Conservation (phyloP, 106 monocot genomes). For the Vanilla planifolia region DNA sequence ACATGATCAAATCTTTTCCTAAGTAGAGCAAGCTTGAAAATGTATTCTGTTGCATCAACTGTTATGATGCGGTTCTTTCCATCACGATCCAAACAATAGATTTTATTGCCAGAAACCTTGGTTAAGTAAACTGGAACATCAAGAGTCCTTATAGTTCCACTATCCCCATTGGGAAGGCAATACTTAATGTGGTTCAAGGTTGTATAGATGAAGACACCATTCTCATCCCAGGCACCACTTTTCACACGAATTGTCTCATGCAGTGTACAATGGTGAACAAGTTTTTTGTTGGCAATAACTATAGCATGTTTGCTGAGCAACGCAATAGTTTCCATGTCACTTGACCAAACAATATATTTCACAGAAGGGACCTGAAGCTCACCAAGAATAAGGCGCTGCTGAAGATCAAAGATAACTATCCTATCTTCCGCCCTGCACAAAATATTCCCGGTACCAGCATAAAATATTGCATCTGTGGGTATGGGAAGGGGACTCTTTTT, state of each 20-base stretch:
- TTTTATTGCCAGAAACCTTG: conserved; percentile 52
- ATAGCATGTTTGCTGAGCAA: conserved; percentile 83
- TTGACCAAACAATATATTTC: conserved; percentile 83
- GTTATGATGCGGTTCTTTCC: conserved; percentile 55
- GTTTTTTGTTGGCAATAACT: conserved; percentile 78
- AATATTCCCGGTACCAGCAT: conserved; percentile 83
- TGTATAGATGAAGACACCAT: conserved; percentile 88
- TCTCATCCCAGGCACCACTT: conserved; percentile 97
- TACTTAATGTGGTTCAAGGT: conserved; percentile 93
- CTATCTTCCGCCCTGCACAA: conserved; percentile 76
- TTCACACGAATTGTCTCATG: conserved; percentile 97
- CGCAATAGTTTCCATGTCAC: conserved; percentile 87
- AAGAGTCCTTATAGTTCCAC: conserved; percentile 80
- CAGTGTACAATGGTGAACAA: conserved; percentile 76
- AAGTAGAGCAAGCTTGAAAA: conserved; percentile 90
- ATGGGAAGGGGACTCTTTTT: conserved; percentile 71
- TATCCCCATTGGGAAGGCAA: conserved; percentile 90
- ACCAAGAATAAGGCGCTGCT: conserved; percentile 71
- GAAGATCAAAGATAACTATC: conserved; percentile 75
- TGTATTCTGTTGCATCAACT: conserved; percentile 85
- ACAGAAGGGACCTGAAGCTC: conserved; percentile 78
- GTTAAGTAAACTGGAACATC: conserved; percentile 85
- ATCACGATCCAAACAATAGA: conserved; percentile 87
- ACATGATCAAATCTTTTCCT: conserved; percentile 78
- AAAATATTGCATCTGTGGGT: conserved; percentile 74